Evolutionary conservation across 192 early-diverging fungal species (phyloP).

Genomic region (Coemansia sp.): DNA sequence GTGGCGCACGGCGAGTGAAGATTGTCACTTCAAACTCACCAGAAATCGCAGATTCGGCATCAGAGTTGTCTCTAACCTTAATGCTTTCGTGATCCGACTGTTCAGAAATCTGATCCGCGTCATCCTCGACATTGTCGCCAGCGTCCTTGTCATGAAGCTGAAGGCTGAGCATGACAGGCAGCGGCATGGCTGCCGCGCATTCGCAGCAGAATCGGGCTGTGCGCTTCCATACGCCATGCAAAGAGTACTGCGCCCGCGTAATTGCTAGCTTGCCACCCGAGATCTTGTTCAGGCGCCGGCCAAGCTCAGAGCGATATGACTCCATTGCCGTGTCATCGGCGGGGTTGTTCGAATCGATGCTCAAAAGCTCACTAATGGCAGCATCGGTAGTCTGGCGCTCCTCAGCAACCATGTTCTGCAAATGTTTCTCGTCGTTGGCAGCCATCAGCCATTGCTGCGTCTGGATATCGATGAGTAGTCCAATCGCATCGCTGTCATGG

Average conservation of each 20-base stretch:
- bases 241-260: conserved; percentile 25
- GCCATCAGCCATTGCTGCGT: conserved; percentile 47
- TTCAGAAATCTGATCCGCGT: background rate
- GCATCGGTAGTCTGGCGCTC: conserved; percentile 20
- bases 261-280: conserved; percentile 34
- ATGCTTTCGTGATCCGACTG: background rate
- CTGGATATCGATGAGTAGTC: conserved; percentile 43
- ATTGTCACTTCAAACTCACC: conserved; percentile 40
- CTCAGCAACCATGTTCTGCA: conserved; percentile 29
- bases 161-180: conserved; percentile 4
- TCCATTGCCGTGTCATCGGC: background rate
- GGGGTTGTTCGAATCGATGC: background rate
- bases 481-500: conserved; percentile 20
- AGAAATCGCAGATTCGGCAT: background rate
- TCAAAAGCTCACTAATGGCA: conserved; percentile 21
- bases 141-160: background rate
- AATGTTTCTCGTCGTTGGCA: conserved; percentile 31
- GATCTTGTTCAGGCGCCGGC: conserved; percentile 40
- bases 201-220: conserved; percentile 16
- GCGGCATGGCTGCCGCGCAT: conserved; percentile 9
- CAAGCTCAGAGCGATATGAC: conserved; percentile 24
- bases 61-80: background rate
- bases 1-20: conserved; percentile 3
- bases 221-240: conserved; percentile 13
- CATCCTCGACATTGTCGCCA: background rate